Evolutionary conservation across 2,329 filamentous ascomycete species (phyloP).

Genomic region (Hymenoscyphus salicellus): DNA sequence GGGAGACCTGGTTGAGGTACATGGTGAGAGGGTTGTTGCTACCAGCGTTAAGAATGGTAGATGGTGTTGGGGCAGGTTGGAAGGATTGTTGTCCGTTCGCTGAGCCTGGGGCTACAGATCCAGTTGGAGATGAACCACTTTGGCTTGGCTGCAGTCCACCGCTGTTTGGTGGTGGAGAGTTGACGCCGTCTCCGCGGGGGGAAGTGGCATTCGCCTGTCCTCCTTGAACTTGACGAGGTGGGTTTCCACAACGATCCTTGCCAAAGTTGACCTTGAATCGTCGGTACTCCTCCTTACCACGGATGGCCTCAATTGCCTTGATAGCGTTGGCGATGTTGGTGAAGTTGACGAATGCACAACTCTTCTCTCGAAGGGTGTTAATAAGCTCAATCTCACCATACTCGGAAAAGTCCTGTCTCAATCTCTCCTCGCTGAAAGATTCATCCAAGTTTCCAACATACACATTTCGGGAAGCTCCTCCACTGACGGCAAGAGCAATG

Average conservation of each 20-base stretch:
- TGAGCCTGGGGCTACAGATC: slow-evolving; percentile 50
- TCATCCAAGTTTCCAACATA: slow-evolving; percentile 98
- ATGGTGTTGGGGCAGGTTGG: slow-evolving; percentile 60
- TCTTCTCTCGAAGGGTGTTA: slow-evolving; percentile 96
- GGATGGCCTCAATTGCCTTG: slow-evolving; percentile 95
- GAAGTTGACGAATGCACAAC: slow-evolving; percentile 98
- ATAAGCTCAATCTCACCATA: slow-evolving; percentile 97
- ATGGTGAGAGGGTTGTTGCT: slow-evolving; percentile 86
- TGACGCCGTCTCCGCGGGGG: slow-evolving; percentile 60
- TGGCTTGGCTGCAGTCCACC: slow-evolving; percentile 35
- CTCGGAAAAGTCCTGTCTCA: slow-evolving; percentile 94
- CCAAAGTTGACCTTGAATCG: slow-evolving; percentile 99
- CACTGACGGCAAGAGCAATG: slow-evolving; percentile 92
- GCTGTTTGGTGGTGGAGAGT: slow-evolving; percentile 50
- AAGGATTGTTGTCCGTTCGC: slow-evolving; percentile 41
- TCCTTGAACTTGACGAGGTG: slow-evolving; percentile 76
- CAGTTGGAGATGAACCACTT: slow-evolving; percentile 35
- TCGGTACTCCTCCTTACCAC: slow-evolving; percentile 92
- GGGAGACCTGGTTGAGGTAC: slow-evolving; percentile 82
- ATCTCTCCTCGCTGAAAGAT: slow-evolving; percentile 91
- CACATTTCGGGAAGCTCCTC: slow-evolving; percentile 95
- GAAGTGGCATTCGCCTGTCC: slow-evolving; percentile 51
- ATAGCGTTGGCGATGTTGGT: slow-evolving; percentile 99
- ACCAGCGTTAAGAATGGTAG: slow-evolving; percentile 73
- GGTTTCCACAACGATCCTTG: slow-evolving; percentile 96